Evolutionary conservation across 352 stramenopile species (phyloP).

Genomic region (Phytophthora pluvialis): DNA sequence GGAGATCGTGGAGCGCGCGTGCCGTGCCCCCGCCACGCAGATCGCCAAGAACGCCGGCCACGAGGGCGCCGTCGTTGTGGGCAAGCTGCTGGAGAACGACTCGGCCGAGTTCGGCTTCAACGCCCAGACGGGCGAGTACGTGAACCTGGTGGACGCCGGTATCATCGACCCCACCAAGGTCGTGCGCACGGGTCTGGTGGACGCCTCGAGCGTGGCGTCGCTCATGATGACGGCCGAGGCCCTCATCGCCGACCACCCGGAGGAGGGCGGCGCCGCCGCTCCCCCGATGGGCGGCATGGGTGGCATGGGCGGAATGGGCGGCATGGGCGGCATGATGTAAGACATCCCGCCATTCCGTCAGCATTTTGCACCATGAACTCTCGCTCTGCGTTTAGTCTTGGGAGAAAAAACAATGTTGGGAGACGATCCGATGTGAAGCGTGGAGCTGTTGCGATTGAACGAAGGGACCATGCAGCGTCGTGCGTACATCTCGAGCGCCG

Average conservation of each 20-base stretch:
- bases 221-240: conserved; percentile 99
- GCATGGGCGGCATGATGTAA: conserved; percentile 90
- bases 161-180: conserved; percentile 99
- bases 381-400: conserved; percentile 15
- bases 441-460: conserved; percentile 43
- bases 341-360: conserved; percentile 4
- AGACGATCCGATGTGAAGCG: conserved; percentile 32
- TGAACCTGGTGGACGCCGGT: conserved; percentile 98
- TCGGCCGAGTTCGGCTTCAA: conserved; percentile 96
- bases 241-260: conserved; percentile 97
- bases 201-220: conserved; percentile 98
- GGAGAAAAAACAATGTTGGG: conserved; percentile 1
- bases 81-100: conserved; percentile 98
- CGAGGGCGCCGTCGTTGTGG: conserved; percentile 98
- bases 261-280: conserved; percentile 70
- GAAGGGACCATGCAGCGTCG: conserved; percentile 27
- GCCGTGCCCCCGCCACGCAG: conserved; percentile 94
- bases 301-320: conserved; percentile 83
- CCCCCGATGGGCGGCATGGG: conserved; percentile 85
- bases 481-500: conserved; percentile 7
- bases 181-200: conserved; percentile 97
- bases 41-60: conserved; percentile 99
- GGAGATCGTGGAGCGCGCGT: conserved; percentile 97
- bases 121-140: conserved; percentile 97
- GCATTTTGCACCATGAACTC: conserved; percentile 24